Conservation (phyloP, 495 filamentous ascomycete species). For the Penicillium goetzii region DNA sequence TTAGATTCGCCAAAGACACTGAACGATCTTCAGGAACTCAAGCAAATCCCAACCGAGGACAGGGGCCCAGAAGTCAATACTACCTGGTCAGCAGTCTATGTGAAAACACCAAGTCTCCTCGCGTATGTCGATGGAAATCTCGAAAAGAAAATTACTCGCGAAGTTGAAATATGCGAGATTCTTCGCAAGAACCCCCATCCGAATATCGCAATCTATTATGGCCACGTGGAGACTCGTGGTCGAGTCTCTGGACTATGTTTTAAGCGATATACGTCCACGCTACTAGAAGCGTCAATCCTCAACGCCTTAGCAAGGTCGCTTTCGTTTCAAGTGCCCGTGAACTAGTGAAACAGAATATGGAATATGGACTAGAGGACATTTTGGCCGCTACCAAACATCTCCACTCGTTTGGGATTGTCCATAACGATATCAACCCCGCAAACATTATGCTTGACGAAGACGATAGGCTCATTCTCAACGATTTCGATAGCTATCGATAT, state of each 20-base stretch:
- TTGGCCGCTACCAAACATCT: constrained; percentile 43
- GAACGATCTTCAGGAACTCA: constrained; percentile 26
- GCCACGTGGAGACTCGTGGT: constrained; percentile 30
- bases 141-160: constrained; percentile 26
- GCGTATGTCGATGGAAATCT: constrained; percentile 24
- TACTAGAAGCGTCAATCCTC: neutral
- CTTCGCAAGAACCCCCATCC: constrained; percentile 42
- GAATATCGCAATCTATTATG: constrained; percentile 43
- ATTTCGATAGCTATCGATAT: constrained; percentile 43
- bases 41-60: constrained; percentile 26
- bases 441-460: constrained; percentile 46
- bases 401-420: constrained; percentile 38
- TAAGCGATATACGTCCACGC: constrained; percentile 39
- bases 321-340: constrained; percentile 28
- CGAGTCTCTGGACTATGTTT: constrained; percentile 42
- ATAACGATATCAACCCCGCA: constrained; percentile 44
- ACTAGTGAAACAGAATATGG: constrained; percentile 22
- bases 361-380: constrained; percentile 29
- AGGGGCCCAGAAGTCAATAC: constrained; percentile 21
- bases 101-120: constrained; percentile 35
- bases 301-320: constrained; percentile 31
- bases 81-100: constrained; percentile 28
- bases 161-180: constrained; percentile 36
- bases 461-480: constrained; percentile 41
- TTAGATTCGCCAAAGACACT: constrained; percentile 20